Conservation (phyloP, 306 rosid genomes). For the Alnus glutinosa region DNA sequence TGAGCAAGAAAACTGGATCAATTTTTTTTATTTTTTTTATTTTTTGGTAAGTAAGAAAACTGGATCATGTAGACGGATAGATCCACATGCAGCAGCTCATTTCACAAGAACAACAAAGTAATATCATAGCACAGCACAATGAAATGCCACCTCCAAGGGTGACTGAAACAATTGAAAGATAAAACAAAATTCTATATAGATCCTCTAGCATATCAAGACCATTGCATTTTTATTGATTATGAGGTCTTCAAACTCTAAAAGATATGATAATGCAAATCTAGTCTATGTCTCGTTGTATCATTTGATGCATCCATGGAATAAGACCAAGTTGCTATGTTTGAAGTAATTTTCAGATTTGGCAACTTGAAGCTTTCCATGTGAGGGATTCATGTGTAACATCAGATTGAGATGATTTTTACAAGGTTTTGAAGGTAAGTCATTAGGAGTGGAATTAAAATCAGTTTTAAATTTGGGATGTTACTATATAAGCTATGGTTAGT, state of each 20-base stretch:
- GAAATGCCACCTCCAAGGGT: conserved; percentile 22
- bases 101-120: conserved; percentile 30
- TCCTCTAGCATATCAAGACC: neutral
- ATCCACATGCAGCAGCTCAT: conserved; percentile 24
- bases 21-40: no score
- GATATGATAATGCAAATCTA: conserved; percentile 5
- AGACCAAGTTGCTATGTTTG: neutral
- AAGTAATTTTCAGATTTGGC: neutral
- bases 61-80: conserved; percentile 20
- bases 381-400: neutral
- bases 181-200: neutral
- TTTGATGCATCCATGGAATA: neutral
- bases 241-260: conserved; percentile 14
- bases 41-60: no score
- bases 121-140: conserved; percentile 13
- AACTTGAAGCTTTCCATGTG: neutral
- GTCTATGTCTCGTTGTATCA: neutral
- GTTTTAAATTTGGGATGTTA: neutral
- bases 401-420: neutral
- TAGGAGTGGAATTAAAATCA: neutral
- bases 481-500: neutral
- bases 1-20: conserved; percentile 29
- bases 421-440: neutral
- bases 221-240: neutral
- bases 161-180: neutral